A percentile compares a stretch with the other conserved stretches of the same genome.
These are phyloP conservation scores for Lactifluus rugatus DNA, from an alignment of 768 basidiomycete species.

Conservation along the genomic window DNA sequence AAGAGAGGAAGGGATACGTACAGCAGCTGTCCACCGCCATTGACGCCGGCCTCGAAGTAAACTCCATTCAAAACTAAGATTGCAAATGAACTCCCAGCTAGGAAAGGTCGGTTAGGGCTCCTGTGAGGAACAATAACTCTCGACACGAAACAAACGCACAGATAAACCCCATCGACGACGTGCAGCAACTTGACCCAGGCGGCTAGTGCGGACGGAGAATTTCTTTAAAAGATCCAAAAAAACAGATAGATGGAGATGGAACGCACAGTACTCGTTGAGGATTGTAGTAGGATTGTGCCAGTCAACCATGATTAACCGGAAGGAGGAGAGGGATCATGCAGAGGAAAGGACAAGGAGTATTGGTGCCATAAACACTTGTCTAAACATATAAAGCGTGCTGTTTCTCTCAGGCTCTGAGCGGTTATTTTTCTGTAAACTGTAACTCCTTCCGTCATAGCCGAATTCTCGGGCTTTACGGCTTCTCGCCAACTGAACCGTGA, in stretches of 20 bases:
- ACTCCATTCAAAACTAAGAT: slow-evolving; percentile 14
- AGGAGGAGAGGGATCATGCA: background rate
- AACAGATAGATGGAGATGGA: background rate
- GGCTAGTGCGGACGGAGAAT: background rate
- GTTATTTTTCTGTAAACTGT: too few species aligned
- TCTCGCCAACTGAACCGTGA: too few species aligned
- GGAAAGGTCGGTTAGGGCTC: background rate
- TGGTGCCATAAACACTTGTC: too few species aligned
- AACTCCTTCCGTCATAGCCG: too few species aligned
- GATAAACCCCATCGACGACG: slow-evolving; percentile 15
- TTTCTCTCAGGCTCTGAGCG: too few species aligned
- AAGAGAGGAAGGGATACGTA: background rate
- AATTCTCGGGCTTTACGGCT: too few species aligned
- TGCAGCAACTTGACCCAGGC: slow-evolving; percentile 15
- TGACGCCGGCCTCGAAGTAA: slow-evolving; percentile 5
- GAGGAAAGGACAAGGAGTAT: background rate
- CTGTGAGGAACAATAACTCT: too few species aligned
- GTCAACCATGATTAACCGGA: slow-evolving; percentile 9
- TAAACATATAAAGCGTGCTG: too few species aligned
- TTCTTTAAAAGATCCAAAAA: too few species aligned
- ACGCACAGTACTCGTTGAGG: slow-evolving; percentile 2
- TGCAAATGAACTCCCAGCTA: slow-evolving; percentile 18
- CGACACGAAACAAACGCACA: slow-evolving; percentile 6
- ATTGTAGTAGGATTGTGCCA: slow-evolving; percentile 12
- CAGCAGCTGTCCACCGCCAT: slow-evolving; percentile 16